Base-by-base conservation (phyloP, 2,329 filamentous ascomycete species). In the Whalleya microplaca region DNA sequence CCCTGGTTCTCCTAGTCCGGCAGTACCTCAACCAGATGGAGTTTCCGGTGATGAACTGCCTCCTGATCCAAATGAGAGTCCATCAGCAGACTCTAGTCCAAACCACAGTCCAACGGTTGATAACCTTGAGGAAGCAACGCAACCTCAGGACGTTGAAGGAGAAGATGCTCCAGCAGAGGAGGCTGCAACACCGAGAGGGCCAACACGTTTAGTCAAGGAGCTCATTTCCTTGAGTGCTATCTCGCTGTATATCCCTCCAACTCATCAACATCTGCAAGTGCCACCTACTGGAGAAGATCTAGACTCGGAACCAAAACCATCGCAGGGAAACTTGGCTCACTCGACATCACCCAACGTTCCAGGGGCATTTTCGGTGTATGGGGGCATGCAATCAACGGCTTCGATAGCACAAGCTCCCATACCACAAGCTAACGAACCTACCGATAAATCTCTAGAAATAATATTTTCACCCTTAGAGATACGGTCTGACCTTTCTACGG, bases 311-410 rank as follows among this genome's bases (percentile, higher is more conserved):
- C 19, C 45, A 27, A 9, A 27, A 4, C 23, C 23, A 9, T 21
- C 10, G 19, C 51, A 62, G 45, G 29, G 44, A 10, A 43, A 48
- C 45, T 42, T 69, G 10, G 59, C 59, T 51, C 61, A 50, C n/a
- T 76, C 72, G 27, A 61, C 75, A 10, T 76, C 76, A n/a, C 78
- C 80, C 0, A 77, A 85, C 64, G 68, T 87, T 2, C 85, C 85
- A 1, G 86, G 85, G 0, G 80, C 85, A 2, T 88, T 88, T 67
- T 88, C 85, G 0, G 72, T 83, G 18, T 72, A 76, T 68, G 69
- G 59, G 51, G 71, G 58, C 44, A 51, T 60, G 9, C 69, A 64
- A 37, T 66, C 59, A 49, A 59, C 61, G 14, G 52, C 62, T 27
- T 66, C 64, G 12, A 50, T 64, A 46, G 45, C 59, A 37, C 48